These are phyloP conservation scores for Pythium monospermum DNA, from an alignment of 352 stramenopile species.

Conservation along the genomic window DNA sequence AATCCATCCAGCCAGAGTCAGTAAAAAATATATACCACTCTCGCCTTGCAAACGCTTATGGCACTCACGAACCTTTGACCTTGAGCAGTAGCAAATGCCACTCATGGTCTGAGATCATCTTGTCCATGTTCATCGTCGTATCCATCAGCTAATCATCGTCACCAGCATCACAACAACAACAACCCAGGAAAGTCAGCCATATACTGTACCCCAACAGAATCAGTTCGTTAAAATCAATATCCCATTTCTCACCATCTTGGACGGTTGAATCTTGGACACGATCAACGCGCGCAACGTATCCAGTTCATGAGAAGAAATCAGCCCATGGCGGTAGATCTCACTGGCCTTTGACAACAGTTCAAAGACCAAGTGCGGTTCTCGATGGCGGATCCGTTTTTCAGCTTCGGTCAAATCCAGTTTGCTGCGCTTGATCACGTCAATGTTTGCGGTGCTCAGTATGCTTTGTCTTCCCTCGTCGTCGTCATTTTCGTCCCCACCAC, in stretches of 20 bases:
- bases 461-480: slow-evolving; percentile 39
- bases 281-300: slow-evolving; percentile 74
- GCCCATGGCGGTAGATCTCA: slow-evolving; percentile 73
- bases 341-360: slow-evolving; percentile 78
- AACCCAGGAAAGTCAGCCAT: not conserved
- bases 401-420: slow-evolving; percentile 76
- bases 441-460: slow-evolving; percentile 67
- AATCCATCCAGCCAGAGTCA: no score
- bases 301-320: slow-evolving; percentile 79
- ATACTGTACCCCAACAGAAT: not conserved
- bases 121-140: slow-evolving; percentile 81
- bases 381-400: slow-evolving; percentile 78
- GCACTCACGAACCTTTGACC: slow-evolving; percentile 53
- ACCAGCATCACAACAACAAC: not conserved
- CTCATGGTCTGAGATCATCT: slow-evolving; percentile 83
- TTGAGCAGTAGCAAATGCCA: slow-evolving; percentile 83
- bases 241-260: slow-evolving; percentile 60
- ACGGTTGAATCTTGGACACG: slow-evolving; percentile 72
- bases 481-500: not conserved
- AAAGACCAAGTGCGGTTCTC: slow-evolving; percentile 79
- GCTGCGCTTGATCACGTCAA: slow-evolving; percentile 79
- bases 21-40: no score
- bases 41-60: no score
- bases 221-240: not conserved
- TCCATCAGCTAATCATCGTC: slow-evolving; percentile 49